A percentile compares a stretch with the other conserved stretches of the same genome.
phyloP scores from a whole-genome alignment of 2,329 filamentous ascomycete genomes.

The Akanthomyces uredinophilus region DNA sequence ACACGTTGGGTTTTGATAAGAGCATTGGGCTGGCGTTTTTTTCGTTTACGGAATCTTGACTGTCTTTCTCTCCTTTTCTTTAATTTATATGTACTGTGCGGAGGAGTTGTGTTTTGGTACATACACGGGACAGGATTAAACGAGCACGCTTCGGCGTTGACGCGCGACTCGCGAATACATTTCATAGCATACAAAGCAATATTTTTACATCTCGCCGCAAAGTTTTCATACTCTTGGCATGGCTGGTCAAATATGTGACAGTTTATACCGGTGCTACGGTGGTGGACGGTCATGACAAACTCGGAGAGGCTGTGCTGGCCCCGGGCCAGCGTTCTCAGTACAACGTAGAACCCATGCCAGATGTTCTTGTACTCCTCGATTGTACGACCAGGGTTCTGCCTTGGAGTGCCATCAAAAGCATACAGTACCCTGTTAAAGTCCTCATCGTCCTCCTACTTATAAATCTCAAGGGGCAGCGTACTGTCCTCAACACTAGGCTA shows the following conservation, averaged over 20 bases:
- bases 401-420: too few relatives aligned
- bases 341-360: conserved; percentile 29
- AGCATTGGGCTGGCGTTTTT: conserved; percentile 11
- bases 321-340: conserved; percentile 24
- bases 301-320: conserved; percentile 27
- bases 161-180: conserved; percentile 10
- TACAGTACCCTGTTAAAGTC: too few relatives aligned
- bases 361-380: conserved; percentile 18
- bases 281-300: conserved; percentile 28
- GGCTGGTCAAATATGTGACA: conserved; percentile 25
- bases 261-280: conserved; percentile 27
- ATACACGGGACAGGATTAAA: background rate
- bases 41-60: background rate
- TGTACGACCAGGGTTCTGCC: conserved; percentile 7
- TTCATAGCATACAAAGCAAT: conserved; percentile 14
- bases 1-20: background rate
- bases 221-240: conserved; percentile 22
- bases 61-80: conserved; percentile 4
- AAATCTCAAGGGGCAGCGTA: too few relatives aligned
- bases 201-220: conserved; percentile 12
- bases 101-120: conserved; percentile 3
- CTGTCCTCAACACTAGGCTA: too few relatives aligned
- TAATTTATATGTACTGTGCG: background rate
- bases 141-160: background rate
- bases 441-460: too few relatives aligned